Evolutionary conservation across 306 rosid species (phyloP), one percentile per base, ranked within the genome.

Genomic region (Begonia peltatifolia): DNA sequence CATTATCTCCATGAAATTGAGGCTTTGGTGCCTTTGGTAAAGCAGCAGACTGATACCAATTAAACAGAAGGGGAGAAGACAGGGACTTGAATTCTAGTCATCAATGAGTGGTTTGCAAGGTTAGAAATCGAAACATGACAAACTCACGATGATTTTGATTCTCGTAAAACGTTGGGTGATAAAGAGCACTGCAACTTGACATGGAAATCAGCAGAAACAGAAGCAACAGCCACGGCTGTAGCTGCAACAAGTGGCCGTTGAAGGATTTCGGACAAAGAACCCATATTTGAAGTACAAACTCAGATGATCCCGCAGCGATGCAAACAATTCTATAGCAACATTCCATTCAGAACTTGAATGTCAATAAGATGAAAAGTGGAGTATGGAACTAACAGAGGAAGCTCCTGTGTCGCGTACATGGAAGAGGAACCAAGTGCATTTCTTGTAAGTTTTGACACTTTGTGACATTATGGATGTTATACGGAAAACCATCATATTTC

Each of bases 201-300:
- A 0, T 85, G 71, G 14, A 83, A 43, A 23, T 89, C 95, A 13
- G 73, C 15, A 18, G 95, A 90, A 57, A 86, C 71, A 46, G 94
- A 90, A 48, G 99, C 88, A 0, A 52, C 78, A 16, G 88, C 82
- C 46, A 90, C 82, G 2, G 95, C 95, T 9, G 80, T 77, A 10
- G 94, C 94, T 10, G 99, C 99, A 13, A 75, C 74, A 14, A 90
- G 75, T 41, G 99, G 99, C 6, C 99, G 67, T 67, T 83, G 99
- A 71, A 90, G 67, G 54, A 67, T 60, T 59, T 95, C 95, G 9
- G 88, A 75, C 61, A 83, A 71, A 51, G 83, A 83, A 79, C 75
- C 71, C 99, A 90, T 86, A 14, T 65, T 46, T 67, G 23, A 63
- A 61, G 65, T 22, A 35, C 47, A 60, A 52, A 58, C 25, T 44